These are phyloP conservation scores for Aspergillus sp. DNA, from an alignment of 2,329 filamentous ascomycete genomes.

Conservation along the genomic window DNA sequence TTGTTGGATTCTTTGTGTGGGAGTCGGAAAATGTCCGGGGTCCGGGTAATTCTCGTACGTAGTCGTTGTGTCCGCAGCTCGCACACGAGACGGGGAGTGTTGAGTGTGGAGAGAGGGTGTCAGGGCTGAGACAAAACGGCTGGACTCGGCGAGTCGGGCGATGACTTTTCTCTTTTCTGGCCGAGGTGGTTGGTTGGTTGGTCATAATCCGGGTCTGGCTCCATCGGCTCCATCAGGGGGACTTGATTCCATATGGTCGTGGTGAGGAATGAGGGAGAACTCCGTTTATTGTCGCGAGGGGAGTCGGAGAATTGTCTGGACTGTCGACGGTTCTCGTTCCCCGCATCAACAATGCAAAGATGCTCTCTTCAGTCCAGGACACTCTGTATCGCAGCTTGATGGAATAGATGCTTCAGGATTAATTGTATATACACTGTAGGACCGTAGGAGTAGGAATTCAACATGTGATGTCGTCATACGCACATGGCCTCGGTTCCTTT, in stretches of 20 bases:
- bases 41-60: conserved; percentile 3
- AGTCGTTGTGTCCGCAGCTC: neutral
- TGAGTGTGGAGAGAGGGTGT: neutral
- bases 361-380: neutral
- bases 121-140: conserved; percentile 6
- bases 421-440: too few species aligned
- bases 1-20: too few species aligned
- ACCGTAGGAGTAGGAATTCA: neutral
- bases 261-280: neutral
- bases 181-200: conserved; percentile 11
- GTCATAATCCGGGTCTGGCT: neutral
- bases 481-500: conserved; percentile 2
- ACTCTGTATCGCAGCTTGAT: neutral
- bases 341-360: neutral
- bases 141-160: conserved; percentile 5
- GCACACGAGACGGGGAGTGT: neutral
- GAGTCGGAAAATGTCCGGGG: neutral
- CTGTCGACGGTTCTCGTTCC: neutral
- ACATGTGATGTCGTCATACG: conserved; percentile 8
- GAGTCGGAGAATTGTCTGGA: too few species aligned
- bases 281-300: too few species aligned
- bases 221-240: neutral
- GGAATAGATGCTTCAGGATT: neutral
- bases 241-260: too few species aligned
- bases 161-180: conserved; percentile 9